Conservation (phyloP, 257 asterid species). For the Solanum paucissectum region DNA sequence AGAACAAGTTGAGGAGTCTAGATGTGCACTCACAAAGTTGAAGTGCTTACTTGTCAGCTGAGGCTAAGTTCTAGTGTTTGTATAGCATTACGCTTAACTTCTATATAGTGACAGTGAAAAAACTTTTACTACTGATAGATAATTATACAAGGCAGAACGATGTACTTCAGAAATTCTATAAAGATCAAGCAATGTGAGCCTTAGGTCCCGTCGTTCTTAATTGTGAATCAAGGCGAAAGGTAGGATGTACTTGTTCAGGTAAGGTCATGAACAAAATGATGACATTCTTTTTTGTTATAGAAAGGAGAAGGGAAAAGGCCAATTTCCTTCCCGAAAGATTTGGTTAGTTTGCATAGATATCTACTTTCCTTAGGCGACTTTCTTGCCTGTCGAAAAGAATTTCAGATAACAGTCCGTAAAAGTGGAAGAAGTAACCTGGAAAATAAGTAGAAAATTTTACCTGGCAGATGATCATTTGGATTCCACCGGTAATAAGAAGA, state of each 20-base stretch:
- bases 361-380: background rate
- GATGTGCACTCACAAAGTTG: background rate
- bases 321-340: background rate
- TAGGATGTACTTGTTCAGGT: background rate
- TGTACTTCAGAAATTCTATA: background rate
- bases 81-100: background rate
- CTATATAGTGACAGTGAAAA: background rate
- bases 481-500: slow-evolving; percentile 58
- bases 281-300: background rate
- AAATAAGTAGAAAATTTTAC: background rate
- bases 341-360: background rate
- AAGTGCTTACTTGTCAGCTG: background rate
- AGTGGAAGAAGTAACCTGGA: background rate
- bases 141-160: background rate
- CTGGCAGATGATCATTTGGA: slow-evolving; percentile 44
- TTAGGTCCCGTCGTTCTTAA: background rate
- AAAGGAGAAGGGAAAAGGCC: background rate
- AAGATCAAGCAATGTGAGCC: background rate
- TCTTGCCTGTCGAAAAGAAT: background rate
- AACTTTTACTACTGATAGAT: background rate
- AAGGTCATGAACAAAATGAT: background rate
- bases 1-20: background rate
- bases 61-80: background rate
- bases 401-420: background rate
- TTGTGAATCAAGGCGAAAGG: background rate